Evolutionary conservation across 2,329 filamentous ascomycete species (phyloP), one percentile per base, ranked within the genome.

Genomic region (Rhexocercosporidium sp.): DNA sequence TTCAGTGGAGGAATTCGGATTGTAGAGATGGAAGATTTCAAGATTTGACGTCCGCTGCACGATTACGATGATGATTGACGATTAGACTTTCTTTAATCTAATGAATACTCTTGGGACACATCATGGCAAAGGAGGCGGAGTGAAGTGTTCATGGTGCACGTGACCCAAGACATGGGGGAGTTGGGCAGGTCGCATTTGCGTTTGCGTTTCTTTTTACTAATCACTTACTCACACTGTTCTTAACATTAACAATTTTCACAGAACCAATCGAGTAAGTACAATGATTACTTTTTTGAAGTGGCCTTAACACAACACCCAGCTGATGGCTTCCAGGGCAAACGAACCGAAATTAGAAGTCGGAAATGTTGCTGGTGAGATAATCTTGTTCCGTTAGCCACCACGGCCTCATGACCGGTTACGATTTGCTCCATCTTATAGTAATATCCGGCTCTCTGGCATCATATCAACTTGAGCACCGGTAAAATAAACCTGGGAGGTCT

Each of bases 21-120:
- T 54, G 61, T 63, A n/a, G 47, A 56, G 47, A 63, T 63, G 61
- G 61, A 63, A 31, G 49, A 63, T 44, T 46, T 63, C 37, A 63
- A 63, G 61, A 54, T 63, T 46, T 63, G 47, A 63, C 9, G 25
- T 46, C 49, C 34, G 61, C 49, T 41, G 16, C 51, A 39, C 16
- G 29, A 53, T 56, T 12, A 56, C 22, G 49, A 63, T 54, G 22
- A 63, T 56, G 34, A 31, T 56, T 54, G 20, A 44, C 39, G 37
- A 56, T 31, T 37, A 62, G n/a, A 49, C 9, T 47, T 47, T 62
- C 46, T 8, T 41, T 57, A 57, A 37, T 37, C 31, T 41, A 57
- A 57, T 57, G 54, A 57, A 57, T 7, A 39, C 20, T 8, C n/a
- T 25, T 57, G 11, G 1, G 18, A 39, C 11, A 27, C 3, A 18